Evolutionary conservation across 768 basidiomycete genomes (phyloP), one percentile per base, ranked within the genome.

Genomic region (Lactifluus pinguis): DNA sequence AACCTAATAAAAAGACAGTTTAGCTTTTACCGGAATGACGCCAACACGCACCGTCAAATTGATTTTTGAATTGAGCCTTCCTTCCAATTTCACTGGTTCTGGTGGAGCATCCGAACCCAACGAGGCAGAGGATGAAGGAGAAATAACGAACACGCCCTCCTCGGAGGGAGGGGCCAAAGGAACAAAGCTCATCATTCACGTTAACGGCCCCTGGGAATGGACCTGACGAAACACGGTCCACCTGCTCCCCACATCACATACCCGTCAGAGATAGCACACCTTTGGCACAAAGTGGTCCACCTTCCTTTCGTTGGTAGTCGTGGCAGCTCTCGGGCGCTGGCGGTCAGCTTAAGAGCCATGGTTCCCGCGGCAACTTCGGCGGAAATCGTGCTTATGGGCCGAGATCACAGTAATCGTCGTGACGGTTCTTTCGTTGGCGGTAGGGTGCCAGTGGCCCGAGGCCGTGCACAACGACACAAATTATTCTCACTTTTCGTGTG

Each of bases 291-390:
- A 25, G 25, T 25, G 25, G 25, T 25, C 25, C 25, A 25, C 25
- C 25, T 25, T 25, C 25, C 25, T 25, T 25, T 25, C 25, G 25
- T 25, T 25, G 25, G 79, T 55, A 74, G 25, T 25, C 25, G 79
- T 10, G 77, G 80, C 30, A 74, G 74, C 55, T 68, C 76, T 15
- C 79, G 76, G 64, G 75, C n/a, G n/a, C 75, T 58, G 77, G 80
- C 38, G 67, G 71, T 44, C 71, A 68, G 55, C 72, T 84, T 66
- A 78, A 87, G 60, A 81, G 82, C 38, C 87, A 88, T 61, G 77
- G 79, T 36, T 85, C 85, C 11, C 76, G 86, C 63, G 82, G 83
- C 49, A 84, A 84, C 66, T 86, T 86, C 69, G 82, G 71, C 32
- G 80, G 80, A 65, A 80, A 83, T 34, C 56, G 65, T 63, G 84